Evolutionary conservation across 345 rosid genomes (phyloP).

Genomic region (Citrus mangshanensis): DNA sequence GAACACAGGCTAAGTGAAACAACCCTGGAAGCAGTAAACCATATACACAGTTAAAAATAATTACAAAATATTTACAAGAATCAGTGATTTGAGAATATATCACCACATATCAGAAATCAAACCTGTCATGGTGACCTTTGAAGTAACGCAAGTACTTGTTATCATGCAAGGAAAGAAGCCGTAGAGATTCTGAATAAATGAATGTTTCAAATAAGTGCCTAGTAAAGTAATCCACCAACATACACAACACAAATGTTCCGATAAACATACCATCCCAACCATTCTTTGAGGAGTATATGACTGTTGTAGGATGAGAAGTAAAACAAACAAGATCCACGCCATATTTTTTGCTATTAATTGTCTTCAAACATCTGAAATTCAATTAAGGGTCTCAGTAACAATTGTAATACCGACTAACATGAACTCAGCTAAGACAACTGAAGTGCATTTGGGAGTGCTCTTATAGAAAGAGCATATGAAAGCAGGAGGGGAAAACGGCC

Average conservation of each 20-base stretch:
- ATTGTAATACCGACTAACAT: background rate
- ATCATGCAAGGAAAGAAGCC: slow-evolving; percentile 92
- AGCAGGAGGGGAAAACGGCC: no score
- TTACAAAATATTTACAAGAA: background rate
- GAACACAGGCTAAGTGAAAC: slow-evolving; percentile 91
- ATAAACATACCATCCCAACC: slow-evolving; percentile 93
- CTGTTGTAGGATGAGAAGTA: slow-evolving; percentile 87
- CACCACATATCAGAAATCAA: slow-evolving; percentile 9
- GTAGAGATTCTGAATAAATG: slow-evolving; percentile 59
- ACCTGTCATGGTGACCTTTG: slow-evolving; percentile 99
- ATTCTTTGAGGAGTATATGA: slow-evolving; percentile 90
- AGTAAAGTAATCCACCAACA: background rate
- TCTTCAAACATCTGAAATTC: slow-evolving; percentile 73
- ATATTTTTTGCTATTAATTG: slow-evolving; percentile 96
- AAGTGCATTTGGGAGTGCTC: background rate
- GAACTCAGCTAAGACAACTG: background rate
- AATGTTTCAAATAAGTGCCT: background rate
- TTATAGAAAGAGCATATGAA: background rate
- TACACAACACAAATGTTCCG: background rate
- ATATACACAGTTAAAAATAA: background rate
- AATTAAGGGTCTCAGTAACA: background rate
- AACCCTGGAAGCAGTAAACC: slow-evolving; percentile 48
- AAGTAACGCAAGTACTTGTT: slow-evolving; percentile 95
- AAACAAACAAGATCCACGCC: slow-evolving; percentile 95
- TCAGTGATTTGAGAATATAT: slow-evolving; percentile 4